Base-by-base conservation (phyloP, 352 stramenopile species). In the Phytophthora sp. region DNA sequence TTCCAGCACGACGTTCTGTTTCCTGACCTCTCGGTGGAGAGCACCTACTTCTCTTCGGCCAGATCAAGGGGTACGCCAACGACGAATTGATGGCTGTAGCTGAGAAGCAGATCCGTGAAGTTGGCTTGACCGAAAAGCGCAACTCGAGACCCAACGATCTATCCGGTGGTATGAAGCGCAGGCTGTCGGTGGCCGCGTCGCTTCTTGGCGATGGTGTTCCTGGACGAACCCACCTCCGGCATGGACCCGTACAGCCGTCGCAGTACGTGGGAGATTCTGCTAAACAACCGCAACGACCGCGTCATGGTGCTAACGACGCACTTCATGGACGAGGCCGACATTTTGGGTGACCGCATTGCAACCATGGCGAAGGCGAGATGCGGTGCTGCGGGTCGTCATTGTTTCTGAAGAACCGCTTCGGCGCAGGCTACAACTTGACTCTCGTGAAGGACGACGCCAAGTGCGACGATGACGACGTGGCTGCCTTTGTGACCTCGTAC, bases 231-330 rank as follows among this genome's bases (percentile, higher is more conserved):
- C 5, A 98, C 93, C 9, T 87, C 63, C 46, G 95, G 95, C 6
- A 98, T 99, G 92, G 96, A 99, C 67, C 94, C 95, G 17, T 98
- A 97, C 71, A 92, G 75, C 48, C 79, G 96, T 45, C 78, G 95
- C 32, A 98, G 98, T 43, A 82, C 98, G 68, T 97, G 90, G 90
- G 68, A 94, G 28, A 72, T 96, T 27, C 58, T 84, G 32, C 43
- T 80, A 23, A 76, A 79, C 69, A 74, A 71, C 37, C 57, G 74
- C 23, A 58, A 76, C 49, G 68, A 73, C 30, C 66, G 74, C 21
- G 61, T 89, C 23, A 91, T 96, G 45, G 65, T 97, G 20, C 55
- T 97, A 10, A 97, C 88, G 5, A 98, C 92, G 37, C 95, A 99
- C 57, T 98, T 98, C 63, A 98, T 98, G 92, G 92, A 79, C 44